Evolutionary conservation across 345 rosid genomes (phyloP).

Genomic region (Moricandia arvensis): DNA sequence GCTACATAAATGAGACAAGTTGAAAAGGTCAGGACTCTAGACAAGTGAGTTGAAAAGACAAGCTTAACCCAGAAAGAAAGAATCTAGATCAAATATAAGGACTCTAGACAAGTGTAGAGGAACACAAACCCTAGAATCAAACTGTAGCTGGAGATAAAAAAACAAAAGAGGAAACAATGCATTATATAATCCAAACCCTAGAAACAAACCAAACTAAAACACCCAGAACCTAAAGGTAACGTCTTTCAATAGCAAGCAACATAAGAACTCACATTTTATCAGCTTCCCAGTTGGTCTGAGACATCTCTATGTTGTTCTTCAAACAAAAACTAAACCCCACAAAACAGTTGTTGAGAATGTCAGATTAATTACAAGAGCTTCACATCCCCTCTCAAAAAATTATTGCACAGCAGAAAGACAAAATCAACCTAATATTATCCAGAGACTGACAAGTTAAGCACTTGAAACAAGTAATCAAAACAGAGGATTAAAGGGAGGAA

Average conservation of each 20-base stretch:
- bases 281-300: constrained; percentile 99
- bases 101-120: neutral
- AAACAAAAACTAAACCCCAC: constrained; percentile 29
- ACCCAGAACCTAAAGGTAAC: neutral
- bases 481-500: neutral
- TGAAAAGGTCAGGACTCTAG: too few species aligned
- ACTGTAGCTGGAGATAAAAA: constrained; percentile 9
- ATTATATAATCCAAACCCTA: constrained; percentile 30
- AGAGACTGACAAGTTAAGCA: constrained; percentile 25
- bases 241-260: neutral
- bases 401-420: too few species aligned
- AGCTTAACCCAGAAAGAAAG: constrained; percentile 21
- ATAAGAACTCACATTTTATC: constrained; percentile 83
- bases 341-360: constrained; percentile 40
- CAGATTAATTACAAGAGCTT: constrained; percentile 41
- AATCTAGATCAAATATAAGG: constrained; percentile 17
- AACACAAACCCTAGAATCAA: constrained; percentile 44
- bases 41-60: too few species aligned
- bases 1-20: neutral
- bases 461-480: constrained; percentile 14
- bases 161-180: constrained; percentile 20
- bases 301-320: constrained; percentile 46
- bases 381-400: constrained; percentile 32
- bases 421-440: constrained; percentile 18
- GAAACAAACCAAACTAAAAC: constrained; percentile 1